phyloP scores from a whole-genome alignment of 106 monocot genomes.

The Dioscorea alata region DNA sequence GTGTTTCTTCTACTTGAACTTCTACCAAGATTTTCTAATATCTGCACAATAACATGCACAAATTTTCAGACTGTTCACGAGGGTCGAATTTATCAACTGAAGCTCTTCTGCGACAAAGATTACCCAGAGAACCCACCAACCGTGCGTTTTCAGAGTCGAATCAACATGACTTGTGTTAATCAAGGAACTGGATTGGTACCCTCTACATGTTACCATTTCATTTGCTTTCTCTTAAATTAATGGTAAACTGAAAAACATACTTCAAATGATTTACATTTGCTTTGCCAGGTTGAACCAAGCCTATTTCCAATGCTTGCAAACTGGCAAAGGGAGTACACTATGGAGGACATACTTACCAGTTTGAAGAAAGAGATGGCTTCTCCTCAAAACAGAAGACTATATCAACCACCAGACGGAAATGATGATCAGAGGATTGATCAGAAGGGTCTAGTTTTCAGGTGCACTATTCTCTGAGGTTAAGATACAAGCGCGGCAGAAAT shows the following conservation, averaged over 20 bases:
- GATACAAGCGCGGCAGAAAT: background rate
- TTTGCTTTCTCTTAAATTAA: background rate
- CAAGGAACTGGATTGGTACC: conserved; percentile 67
- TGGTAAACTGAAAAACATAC: background rate
- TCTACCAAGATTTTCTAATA: background rate
- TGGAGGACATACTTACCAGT: conserved; percentile 58
- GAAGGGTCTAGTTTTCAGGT: conserved; percentile 54
- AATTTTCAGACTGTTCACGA: conserved; percentile 73
- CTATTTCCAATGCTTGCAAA: conserved; percentile 58
- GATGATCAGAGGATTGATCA: conserved; percentile 60
- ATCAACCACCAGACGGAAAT: conserved; percentile 59
- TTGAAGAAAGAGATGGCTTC: conserved; percentile 79
- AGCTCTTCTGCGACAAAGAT: conserved; percentile 55
- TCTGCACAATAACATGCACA: background rate
- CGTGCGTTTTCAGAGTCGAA: conserved; percentile 57
- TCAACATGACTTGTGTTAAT: conserved; percentile 75
- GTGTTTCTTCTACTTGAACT: too few relatives aligned
- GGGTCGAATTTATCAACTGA: conserved; percentile 75
- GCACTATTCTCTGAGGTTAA: conserved; percentile 43
- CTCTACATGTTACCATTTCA: background rate
- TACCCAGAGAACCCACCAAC: conserved; percentile 71
- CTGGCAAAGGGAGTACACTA: conserved; percentile 72
- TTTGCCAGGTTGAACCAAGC: conserved; percentile 52
- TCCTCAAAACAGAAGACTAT: conserved; percentile 58
- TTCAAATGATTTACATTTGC: background rate